phyloP scores from a whole-genome alignment of 352 stramenopile species.

The Globisporangium alternatum region DNA sequence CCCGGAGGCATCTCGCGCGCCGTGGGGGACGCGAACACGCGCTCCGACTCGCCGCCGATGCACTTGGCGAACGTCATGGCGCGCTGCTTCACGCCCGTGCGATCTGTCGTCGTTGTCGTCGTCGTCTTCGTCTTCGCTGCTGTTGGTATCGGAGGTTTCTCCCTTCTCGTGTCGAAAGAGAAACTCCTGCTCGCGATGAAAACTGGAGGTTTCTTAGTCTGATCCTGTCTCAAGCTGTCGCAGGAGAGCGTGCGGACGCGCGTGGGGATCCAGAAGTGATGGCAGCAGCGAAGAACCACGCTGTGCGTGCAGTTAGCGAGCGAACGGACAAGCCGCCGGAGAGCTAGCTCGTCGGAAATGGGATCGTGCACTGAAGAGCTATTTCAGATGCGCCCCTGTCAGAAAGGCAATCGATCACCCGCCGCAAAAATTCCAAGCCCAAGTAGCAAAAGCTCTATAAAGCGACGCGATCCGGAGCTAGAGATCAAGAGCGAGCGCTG shows the following conservation, averaged over 20 bases:
- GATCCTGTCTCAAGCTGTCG: neutral
- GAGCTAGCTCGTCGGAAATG: neutral
- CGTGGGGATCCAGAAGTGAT: constrained; percentile 4
- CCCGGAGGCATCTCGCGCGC: constrained; percentile 26
- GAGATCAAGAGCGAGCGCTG: neutral
- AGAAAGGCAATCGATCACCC: neutral
- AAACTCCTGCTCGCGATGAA: neutral
- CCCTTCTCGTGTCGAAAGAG: neutral
- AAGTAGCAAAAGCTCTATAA: constrained; percentile 7
- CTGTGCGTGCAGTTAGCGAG: neutral
- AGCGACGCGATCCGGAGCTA: neutral
- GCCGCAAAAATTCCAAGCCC: neutral
- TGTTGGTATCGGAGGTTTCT: neutral
- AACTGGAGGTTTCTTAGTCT: neutral
- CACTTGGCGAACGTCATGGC: constrained; percentile 53
- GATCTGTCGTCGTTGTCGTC: neutral
- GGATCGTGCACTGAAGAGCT: constrained; percentile 4
- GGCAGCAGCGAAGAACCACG: neutral
- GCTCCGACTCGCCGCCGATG: constrained; percentile 47
- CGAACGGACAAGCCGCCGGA: neutral
- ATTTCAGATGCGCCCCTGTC: neutral
- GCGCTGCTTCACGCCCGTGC: neutral
- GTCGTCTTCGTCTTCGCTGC: neutral
- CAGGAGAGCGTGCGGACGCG: neutral
- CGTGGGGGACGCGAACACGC: constrained; percentile 38